phyloP scores from a whole-genome alignment of 1,139 yeast genomes.

The Candida tropicalis region DNA sequence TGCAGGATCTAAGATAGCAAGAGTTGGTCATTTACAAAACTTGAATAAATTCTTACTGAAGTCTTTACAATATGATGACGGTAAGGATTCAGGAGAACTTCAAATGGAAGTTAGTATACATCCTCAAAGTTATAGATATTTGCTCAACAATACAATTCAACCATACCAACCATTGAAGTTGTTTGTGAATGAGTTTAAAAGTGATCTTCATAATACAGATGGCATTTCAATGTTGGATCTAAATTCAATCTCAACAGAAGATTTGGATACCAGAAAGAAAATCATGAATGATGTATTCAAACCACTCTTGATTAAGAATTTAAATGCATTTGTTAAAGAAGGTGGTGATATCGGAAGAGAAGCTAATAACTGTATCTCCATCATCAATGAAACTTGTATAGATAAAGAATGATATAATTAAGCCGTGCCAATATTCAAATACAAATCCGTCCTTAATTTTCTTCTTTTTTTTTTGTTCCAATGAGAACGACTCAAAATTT shows the following conservation, averaged over 20 bases:
- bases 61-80: slow-evolving; percentile 34
- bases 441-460: background rate
- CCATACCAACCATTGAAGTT: slow-evolving; percentile 63
- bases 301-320: slow-evolving; percentile 52
- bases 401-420: background rate
- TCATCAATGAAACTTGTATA: slow-evolving; percentile 4
- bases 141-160: slow-evolving; percentile 48
- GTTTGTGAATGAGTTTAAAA: slow-evolving; percentile 38
- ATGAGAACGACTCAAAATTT: background rate
- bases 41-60: slow-evolving; percentile 41
- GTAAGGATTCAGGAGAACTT: slow-evolving; percentile 10
- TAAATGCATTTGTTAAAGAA: slow-evolving; percentile 58
- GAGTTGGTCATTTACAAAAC: slow-evolving; percentile 46
- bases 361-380: slow-evolving; percentile 41
- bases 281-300: slow-evolving; percentile 57
- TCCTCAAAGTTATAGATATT: slow-evolving; percentile 50
- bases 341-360: slow-evolving; percentile 76
- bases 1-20: slow-evolving; percentile 40
- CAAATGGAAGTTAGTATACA: slow-evolving; percentile 28
- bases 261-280: slow-evolving; percentile 60
- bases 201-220: slow-evolving; percentile 21
- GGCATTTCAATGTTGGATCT: slow-evolving; percentile 34
- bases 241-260: slow-evolving; percentile 50
- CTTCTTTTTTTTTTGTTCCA: background rate
- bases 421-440: background rate